Percentiles rank a stretch among this genome's conserved stretches.
Evolutionary conservation across 1,284 basidiomycete species (phyloP).

Genomic region (Stygiomarasmius scandens): DNA sequence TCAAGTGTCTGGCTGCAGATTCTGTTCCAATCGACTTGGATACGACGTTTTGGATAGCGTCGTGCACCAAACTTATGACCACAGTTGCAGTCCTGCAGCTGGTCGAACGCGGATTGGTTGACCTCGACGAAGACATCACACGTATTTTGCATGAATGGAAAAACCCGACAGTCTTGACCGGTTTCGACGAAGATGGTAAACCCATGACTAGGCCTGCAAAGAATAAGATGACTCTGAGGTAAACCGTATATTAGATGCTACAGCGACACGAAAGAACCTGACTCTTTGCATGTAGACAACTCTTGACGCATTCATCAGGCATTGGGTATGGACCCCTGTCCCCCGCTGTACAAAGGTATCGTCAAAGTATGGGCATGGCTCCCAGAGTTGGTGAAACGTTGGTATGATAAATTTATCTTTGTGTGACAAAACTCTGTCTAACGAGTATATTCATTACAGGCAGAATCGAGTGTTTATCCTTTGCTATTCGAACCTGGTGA

Average conservation of each 20-base stretch:
- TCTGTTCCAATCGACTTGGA: background rate
- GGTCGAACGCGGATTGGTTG: background rate
- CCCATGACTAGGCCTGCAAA: background rate
- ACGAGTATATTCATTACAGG: background rate
- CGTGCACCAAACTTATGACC: background rate
- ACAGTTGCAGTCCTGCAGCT: background rate
- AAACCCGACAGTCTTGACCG: background rate
- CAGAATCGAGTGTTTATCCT: background rate
- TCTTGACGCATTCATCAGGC: background rate
- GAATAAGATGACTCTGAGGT: background rate
- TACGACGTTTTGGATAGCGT: background rate
- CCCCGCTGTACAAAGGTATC: background rate
- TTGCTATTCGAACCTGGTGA: background rate
- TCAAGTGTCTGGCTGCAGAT: background rate
- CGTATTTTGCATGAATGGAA: background rate
- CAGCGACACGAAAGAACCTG: background rate
- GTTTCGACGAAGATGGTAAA: background rate
- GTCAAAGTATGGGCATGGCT: background rate
- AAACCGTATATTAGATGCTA: too few species aligned
- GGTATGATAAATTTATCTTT: background rate
- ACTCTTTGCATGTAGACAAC: background rate
- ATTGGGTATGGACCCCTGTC: background rate
- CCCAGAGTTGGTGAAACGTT: background rate
- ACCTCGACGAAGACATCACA: background rate
- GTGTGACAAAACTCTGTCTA: background rate